phyloP scores from a whole-genome alignment of 257 asterid species.

The Verbascum thapsus region DNA sequence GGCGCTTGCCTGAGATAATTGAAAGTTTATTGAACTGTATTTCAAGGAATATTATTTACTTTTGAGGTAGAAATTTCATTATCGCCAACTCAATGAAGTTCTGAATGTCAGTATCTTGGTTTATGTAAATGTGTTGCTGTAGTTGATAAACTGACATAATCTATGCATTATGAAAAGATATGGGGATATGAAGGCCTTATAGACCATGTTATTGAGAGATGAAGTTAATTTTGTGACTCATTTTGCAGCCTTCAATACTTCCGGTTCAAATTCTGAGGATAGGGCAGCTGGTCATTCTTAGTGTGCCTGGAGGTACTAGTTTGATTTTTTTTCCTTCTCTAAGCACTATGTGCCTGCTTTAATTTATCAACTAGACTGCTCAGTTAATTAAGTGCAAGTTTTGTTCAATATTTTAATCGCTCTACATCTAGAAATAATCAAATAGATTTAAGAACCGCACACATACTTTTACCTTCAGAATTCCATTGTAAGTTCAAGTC shows the following conservation, averaged over 20 bases:
- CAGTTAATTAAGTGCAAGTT: constrained; percentile 9
- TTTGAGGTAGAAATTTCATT: background rate
- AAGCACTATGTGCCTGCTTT: constrained; percentile 16
- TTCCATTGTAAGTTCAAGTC: background rate
- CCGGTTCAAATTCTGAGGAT: constrained; percentile 92
- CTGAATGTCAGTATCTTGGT: background rate
- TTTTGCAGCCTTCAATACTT: constrained; percentile 86
- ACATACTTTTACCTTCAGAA: background rate
- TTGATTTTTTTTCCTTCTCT: constrained; percentile 17
- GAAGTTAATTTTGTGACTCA: constrained; percentile 24
- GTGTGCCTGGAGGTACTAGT: constrained; percentile 88
- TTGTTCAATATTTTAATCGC: background rate
- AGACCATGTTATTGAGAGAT: constrained; percentile 4
- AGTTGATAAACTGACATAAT: background rate
- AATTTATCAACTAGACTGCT: background rate
- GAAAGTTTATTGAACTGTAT: constrained; percentile 19
- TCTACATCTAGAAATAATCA: background rate
- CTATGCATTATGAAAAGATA: background rate
- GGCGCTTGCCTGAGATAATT: constrained; percentile 14
- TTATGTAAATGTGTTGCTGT: background rate
- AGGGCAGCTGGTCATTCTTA: constrained; percentile 88
- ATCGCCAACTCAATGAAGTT: background rate
- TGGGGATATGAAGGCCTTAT: no score
- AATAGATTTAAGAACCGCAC: background rate
- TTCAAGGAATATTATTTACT: background rate